phyloP scores from a whole-genome alignment of 352 stramenopile genomes.

The Pythium sukuiense region DNA sequence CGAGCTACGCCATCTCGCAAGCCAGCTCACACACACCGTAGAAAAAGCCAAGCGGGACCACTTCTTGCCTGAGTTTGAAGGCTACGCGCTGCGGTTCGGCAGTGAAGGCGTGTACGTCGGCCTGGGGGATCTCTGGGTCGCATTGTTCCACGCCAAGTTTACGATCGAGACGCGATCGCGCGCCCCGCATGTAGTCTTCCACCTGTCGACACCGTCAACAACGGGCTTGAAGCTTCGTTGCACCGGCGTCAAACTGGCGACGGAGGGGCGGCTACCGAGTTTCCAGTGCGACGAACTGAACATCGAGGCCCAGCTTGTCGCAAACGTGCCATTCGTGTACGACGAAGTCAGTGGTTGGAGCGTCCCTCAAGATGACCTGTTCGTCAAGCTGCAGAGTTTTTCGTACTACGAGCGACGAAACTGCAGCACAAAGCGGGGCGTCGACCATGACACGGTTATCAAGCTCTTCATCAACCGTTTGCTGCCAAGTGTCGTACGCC shows the following conservation, averaged over 20 bases:
- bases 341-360: constrained; percentile 63
- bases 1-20: constrained; percentile 61
- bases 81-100: constrained; percentile 61
- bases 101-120: constrained; percentile 72
- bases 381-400: constrained; percentile 70
- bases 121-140: constrained; percentile 71
- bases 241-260: constrained; percentile 67
- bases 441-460: constrained; percentile 76
- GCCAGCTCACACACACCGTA: constrained; percentile 56
- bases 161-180: constrained; percentile 61
- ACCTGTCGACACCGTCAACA: constrained; percentile 55
- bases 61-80: constrained; percentile 61
- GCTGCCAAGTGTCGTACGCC: constrained; percentile 57
- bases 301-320: constrained; percentile 66
- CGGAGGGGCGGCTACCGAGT: constrained; percentile 62
- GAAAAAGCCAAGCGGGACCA: constrained; percentile 70
- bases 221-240: constrained; percentile 61
- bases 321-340: constrained; percentile 63
- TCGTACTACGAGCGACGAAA: constrained; percentile 68
- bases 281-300: constrained; percentile 81
- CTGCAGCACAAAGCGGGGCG: constrained; percentile 54
- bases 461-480: constrained; percentile 81
- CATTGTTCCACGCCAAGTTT: constrained; percentile 73
- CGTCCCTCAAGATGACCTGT: constrained; percentile 52
- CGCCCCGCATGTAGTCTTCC: constrained; percentile 61